Evolutionary conservation across 805 yeast species (phyloP).

Genomic region (Wickerhamomyces sydowiorum): DNA sequence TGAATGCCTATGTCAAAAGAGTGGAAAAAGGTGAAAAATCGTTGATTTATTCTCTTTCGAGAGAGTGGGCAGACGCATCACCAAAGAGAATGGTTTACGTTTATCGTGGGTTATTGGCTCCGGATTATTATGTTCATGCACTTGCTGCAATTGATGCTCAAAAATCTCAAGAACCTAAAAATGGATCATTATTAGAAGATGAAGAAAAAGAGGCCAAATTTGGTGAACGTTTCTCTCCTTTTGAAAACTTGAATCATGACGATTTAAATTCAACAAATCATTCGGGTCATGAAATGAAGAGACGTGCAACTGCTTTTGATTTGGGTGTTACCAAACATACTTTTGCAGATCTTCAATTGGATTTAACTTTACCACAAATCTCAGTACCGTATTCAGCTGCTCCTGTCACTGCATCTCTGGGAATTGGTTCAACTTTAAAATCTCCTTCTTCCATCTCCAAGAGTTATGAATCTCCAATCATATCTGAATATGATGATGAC

Average conservation of each 20-base stretch:
- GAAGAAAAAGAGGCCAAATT: neutral
- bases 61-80: conserved; percentile 90
- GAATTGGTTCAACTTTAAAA: conserved; percentile 19
- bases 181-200: neutral
- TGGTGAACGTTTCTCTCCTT: conserved; percentile 1
- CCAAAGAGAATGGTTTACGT: conserved; percentile 88
- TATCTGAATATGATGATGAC: conserved; percentile 33
- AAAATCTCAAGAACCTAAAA: conserved; percentile 21
- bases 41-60: conserved; percentile 65
- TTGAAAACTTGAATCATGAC: conserved; percentile 18
- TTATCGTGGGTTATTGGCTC: conserved; percentile 70
- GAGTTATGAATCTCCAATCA: conserved; percentile 9
- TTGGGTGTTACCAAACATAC: conserved; percentile 36
- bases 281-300: conserved; percentile 23
- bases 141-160: conserved; percentile 55
- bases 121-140: conserved; percentile 72
- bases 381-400: conserved; percentile 67
- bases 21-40: conserved; percentile 78
- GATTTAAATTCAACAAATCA: conserved; percentile 6
- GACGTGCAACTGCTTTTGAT: conserved; percentile 51
- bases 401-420: conserved; percentile 69
- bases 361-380: conserved; percentile 36
- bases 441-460: neutral
- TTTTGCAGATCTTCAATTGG: conserved; percentile 30
- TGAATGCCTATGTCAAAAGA: conserved; percentile 80